These are phyloP conservation scores for Aspergillus sp. DNA, from an alignment of 2,329 filamentous ascomycete species.

Conservation along the genomic window DNA sequence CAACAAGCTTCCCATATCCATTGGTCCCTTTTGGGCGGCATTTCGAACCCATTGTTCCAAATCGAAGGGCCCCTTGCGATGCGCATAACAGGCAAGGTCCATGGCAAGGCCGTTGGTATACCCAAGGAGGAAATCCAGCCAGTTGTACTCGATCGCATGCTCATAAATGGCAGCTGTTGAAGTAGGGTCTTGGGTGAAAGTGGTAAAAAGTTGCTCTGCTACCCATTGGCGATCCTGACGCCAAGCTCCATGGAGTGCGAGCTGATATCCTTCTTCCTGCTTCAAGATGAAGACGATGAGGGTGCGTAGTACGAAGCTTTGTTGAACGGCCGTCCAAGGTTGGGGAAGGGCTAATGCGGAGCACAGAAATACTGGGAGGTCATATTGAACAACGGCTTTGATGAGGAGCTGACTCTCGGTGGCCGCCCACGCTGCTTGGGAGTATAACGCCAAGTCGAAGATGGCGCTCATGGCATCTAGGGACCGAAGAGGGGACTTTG, in stretches of 20 bases:
- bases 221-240: slow-evolving; percentile 87
- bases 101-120: slow-evolving; percentile 79
- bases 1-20: slow-evolving; percentile 66
- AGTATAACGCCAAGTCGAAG: slow-evolving; percentile 58
- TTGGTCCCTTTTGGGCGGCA: slow-evolving; percentile 58
- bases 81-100: slow-evolving; percentile 79
- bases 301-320: slow-evolving; percentile 44
- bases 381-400: slow-evolving; percentile 55
- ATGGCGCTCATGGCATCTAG: slow-evolving; percentile 71
- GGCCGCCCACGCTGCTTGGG: slow-evolving; percentile 52
- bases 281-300: slow-evolving; percentile 82
- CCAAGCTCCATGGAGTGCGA: slow-evolving; percentile 89
- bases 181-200: slow-evolving; percentile 65
- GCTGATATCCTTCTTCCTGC: slow-evolving; percentile 71
- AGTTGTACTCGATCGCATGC: slow-evolving; percentile 74
- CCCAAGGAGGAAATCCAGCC: slow-evolving; percentile 76
- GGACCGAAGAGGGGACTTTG: slow-evolving; percentile 83
- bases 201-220: slow-evolving; percentile 70
- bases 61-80: slow-evolving; percentile 75
- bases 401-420: slow-evolving; percentile 55
- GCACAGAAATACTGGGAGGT: slow-evolving; percentile 47
- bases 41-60: slow-evolving; percentile 74
- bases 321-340: slow-evolving; percentile 45
- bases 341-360: slow-evolving; percentile 45
- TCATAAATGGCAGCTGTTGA: slow-evolving; percentile 68